Base-by-base conservation (phyloP, 75 land plant species). In the Chamaecyparis obtusa region DNA sequence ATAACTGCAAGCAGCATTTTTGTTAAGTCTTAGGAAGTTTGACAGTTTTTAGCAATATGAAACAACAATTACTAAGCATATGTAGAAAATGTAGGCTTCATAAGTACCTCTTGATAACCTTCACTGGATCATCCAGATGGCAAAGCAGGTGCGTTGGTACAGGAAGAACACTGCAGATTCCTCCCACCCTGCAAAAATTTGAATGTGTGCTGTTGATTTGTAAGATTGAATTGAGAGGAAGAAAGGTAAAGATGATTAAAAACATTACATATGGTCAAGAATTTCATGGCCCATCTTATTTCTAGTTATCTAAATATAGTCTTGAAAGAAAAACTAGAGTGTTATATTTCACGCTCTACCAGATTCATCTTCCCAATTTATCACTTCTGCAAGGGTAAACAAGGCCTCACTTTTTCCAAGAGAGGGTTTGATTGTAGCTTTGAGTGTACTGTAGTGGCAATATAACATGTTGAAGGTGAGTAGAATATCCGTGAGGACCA, bases 41-140 rank as follows among this genome's bases (percentile, higher is more conserved):
- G 1, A 27, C 9, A 17, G 27, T 81, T 39, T 21, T 81, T 8
- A 19, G 51, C 83, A 81, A 43, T 44, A 44, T 81, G 83, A 43
- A 81, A 43, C 49, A 41, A 21, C 46, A 10, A 81, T 46, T 81
- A 10, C 44, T 81, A 43, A 44, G 30, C 13, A 44, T 46, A 32
- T 16, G 11, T 41, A 21, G n/a, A 39, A 81, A 9, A 81, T 19
- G 16, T 17, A 60, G 60, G 41, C 33, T 21, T 54, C 39, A 41
- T n/a, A 37, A 87, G 32, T 88, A 90, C 93, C 37, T 88, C 46
- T 84, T 56, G 32, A 92, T 69, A 27, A 92, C 93, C 84, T 91
- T 71, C 60, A 92, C 56, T 24, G 92, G 93, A 88, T 90, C 91
- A 88, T 92, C 93, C 83, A 92, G 56, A 87, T 92, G 93, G 55